Evolutionary conservation across 345 rosid species (phyloP).

Genomic region (Rhizophora mangle): DNA sequence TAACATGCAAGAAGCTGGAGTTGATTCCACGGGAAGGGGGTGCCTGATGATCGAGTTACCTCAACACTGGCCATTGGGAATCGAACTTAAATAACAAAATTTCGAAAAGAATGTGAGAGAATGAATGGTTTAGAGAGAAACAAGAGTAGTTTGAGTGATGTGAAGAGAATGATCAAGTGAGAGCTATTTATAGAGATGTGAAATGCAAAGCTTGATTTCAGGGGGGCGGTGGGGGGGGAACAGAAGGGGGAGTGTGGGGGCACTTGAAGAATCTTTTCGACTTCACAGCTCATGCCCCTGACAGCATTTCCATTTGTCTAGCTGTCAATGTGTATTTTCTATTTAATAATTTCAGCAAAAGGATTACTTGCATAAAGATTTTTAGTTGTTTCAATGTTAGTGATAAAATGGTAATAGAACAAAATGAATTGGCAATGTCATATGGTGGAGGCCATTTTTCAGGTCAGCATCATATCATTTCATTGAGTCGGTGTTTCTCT

Average conservation of each 20-base stretch:
- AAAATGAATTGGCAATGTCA: conserved; percentile 11
- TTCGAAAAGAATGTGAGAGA: conserved; percentile 2
- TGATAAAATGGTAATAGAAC: neutral
- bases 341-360: too few relatives aligned
- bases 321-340: conserved; percentile 29
- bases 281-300: conserved; percentile 31
- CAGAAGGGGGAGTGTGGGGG: neutral
- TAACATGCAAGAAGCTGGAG: neutral
- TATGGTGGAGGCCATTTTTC: conserved; percentile 29
- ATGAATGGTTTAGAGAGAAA: conserved; percentile 2
- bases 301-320: conserved; percentile 32
- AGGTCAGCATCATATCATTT: conserved; percentile 21
- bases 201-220: too few relatives aligned
- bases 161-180: conserved; percentile 25
- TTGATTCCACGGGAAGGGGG: neutral
- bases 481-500: conserved; percentile 12
- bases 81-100: conserved; percentile 2
- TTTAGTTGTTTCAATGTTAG: neutral
- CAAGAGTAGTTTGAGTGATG: conserved; percentile 21
- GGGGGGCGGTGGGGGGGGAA: neutral
- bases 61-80: conserved; percentile 68
- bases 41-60: conserved; percentile 34
- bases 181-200: conserved; percentile 41
- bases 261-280: conserved; percentile 31
- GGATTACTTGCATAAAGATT: neutral